Evolutionary conservation across 352 stramenopile species (phyloP).

Genomic region (Globisporangium rhizosaccharum): DNA sequence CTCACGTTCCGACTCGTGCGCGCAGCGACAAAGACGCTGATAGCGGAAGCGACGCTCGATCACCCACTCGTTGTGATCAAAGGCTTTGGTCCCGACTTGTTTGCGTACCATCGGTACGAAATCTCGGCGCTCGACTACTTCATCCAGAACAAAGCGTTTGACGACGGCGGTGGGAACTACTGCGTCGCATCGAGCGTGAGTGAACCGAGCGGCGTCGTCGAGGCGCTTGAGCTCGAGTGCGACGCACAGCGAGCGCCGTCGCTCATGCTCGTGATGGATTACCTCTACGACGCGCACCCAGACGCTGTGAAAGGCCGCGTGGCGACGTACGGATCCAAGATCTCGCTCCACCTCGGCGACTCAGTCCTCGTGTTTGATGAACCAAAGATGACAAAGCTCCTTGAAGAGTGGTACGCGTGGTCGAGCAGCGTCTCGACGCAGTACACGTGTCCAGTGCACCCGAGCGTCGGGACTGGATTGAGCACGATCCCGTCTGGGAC

Average conservation of each 20-base stretch:
- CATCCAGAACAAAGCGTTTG: conserved; percentile 57
- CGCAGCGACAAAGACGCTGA: conserved; percentile 47
- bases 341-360: conserved; percentile 55
- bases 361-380: conserved; percentile 73
- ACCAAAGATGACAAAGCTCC: conserved; percentile 53
- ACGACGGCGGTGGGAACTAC: conserved; percentile 31
- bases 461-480: conserved; percentile 17
- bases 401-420: conserved; percentile 62
- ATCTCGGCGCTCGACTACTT: conserved; percentile 67
- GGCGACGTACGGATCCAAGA: conserved; percentile 68
- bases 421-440: conserved; percentile 48
- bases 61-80: conserved; percentile 47
- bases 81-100: conserved; percentile 73
- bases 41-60: conserved; percentile 54
- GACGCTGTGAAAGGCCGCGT: conserved; percentile 39
- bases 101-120: conserved; percentile 78
- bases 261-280: conserved; percentile 60
- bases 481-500: conserved; percentile 12
- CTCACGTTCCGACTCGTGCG: conserved; percentile 71
- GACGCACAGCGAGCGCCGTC: conserved; percentile 15
- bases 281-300: conserved; percentile 61
- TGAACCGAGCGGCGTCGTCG: conserved; percentile 10
- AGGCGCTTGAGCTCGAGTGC: conserved; percentile 2
- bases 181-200: conserved; percentile 77
- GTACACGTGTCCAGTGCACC: conserved; percentile 21